Evolutionary conservation across 345 rosid genomes (phyloP).

Genomic region (Rubroshorea leprosula): DNA sequence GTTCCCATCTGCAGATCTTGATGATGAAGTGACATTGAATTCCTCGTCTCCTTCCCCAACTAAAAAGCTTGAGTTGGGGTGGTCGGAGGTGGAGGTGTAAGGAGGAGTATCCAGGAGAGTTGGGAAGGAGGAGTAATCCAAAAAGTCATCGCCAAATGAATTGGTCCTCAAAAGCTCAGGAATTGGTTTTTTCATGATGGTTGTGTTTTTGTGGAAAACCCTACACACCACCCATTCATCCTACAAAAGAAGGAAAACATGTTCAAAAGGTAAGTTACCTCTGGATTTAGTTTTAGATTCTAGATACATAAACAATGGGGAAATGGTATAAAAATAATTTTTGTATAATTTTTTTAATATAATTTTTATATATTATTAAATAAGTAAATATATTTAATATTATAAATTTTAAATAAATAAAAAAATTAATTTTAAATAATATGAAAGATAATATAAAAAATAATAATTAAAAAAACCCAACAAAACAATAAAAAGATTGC

Average conservation of each 20-base stretch:
- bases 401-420: too few relatives aligned
- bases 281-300: too few relatives aligned
- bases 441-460: too few relatives aligned
- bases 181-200: slow-evolving; percentile 38
- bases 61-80: slow-evolving; percentile 28
- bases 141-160: slow-evolving; percentile 42
- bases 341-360: too few relatives aligned
- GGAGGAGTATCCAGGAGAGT: slow-evolving; percentile 47
- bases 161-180: slow-evolving; percentile 32
- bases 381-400: too few relatives aligned
- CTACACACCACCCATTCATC: slow-evolving; percentile 97
- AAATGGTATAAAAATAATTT: too few relatives aligned
- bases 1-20: slow-evolving; percentile 20
- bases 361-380: too few relatives aligned
- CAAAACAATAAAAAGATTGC: too few relatives aligned
- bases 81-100: neutral
- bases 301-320: too few relatives aligned
- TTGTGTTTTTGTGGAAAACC: slow-evolving; percentile 78
- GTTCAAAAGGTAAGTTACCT: too few relatives aligned
- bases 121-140: slow-evolving; percentile 45
- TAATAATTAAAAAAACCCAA: too few relatives aligned
- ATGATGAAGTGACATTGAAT: slow-evolving; percentile 13
- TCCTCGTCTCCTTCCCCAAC: slow-evolving; percentile 18
- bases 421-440: too few relatives aligned
- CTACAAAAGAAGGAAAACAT: slow-evolving; percentile 36